Base-by-base conservation (phyloP, 768 basidiomycete genomes). In the Boletus speciosus region DNA sequence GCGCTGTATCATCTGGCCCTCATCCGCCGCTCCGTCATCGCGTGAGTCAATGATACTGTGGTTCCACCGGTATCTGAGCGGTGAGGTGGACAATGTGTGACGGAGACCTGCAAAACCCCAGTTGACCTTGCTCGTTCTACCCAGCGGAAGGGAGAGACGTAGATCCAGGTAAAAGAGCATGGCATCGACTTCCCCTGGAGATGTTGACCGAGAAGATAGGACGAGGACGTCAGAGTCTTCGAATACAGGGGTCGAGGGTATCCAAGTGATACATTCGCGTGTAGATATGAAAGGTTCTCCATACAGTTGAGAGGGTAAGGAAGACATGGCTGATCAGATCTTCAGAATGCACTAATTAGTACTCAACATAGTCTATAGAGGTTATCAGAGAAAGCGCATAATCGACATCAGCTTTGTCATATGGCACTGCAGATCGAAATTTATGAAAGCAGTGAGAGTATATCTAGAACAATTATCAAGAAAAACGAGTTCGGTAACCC, bases 161-260 rank as follows among this genome's bases (percentile, higher is more conserved):
- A 66, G 51, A 42, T 66, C 66, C 15, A 66, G 66, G 39, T 61
- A 68, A 23, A 66, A 48, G 10, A 58, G 66, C 4, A 51, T 60
- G 37, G 55, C 49, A 9, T 51, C 64, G 36, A 66, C 42, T 16
- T 11, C 29, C 4, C 42, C 54, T 8, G 52, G 45, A 23, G 61
- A 61, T 6, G 67, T 64, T 6, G 61, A 57, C 8, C 65, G 65
- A 29, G 65, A 66, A 12, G 59, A 69, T n/a, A 66, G 51, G 31
- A 68, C 65, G 25, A 69, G 61, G 23, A 68, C 67, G 23, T 61
- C 58, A 4, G 61, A 66, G 43, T 66, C 65, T 50, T 68, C 67
- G 44, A 49, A 68, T 31, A 54, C 27, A 12, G 55, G 54, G 11
- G 49, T 38, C 10, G 47, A 60, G 11, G 58, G 52, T 39, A 58